These are phyloP conservation scores for Trichoderma afroharzianum DNA, from an alignment of 2,329 filamentous ascomycete species.

Conservation along the genomic window DNA sequence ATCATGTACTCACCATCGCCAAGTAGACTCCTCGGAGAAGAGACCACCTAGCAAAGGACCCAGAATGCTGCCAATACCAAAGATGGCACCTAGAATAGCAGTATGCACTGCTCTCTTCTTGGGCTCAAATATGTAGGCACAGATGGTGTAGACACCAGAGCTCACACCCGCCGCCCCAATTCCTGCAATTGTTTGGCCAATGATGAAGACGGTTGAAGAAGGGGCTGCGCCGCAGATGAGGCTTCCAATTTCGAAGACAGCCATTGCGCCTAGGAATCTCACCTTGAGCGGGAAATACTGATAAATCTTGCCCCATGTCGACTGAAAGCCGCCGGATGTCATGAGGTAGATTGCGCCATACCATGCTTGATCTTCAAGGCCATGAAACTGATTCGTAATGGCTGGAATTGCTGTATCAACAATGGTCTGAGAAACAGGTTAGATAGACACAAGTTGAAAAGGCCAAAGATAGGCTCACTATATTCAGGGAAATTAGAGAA, in stretches of 20 bases:
- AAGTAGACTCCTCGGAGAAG: constrained; percentile 26
- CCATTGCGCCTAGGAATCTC: constrained; percentile 40
- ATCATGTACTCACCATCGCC: constrained; percentile 24
- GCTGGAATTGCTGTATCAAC: constrained; percentile 49
- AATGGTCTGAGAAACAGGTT: constrained; percentile 37
- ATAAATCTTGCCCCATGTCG: constrained; percentile 39
- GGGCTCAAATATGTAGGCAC: constrained; percentile 34
- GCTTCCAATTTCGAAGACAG: constrained; percentile 48
- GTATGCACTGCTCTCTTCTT: constrained; percentile 24
- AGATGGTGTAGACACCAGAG: constrained; percentile 42
- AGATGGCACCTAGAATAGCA: constrained; percentile 24
- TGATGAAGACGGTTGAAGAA: constrained; percentile 39
- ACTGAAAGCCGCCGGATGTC: constrained; percentile 37
- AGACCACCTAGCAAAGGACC: constrained; percentile 27
- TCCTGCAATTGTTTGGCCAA: constrained; percentile 45
- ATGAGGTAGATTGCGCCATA: constrained; percentile 50
- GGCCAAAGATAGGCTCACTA: constrained; percentile 20
- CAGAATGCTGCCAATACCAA: constrained; percentile 24
- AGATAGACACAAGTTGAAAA: background rate
- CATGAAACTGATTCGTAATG: constrained; percentile 45
- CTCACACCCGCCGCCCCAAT: constrained; percentile 42
- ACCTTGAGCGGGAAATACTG: constrained; percentile 46
- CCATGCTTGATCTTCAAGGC: constrained; percentile 48
- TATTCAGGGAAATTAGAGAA: constrained; percentile 42
- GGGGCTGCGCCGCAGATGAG: constrained; percentile 40